Conservation (phyloP, 1,284 basidiomycete genomes). For the Meira nashicola region DNA sequence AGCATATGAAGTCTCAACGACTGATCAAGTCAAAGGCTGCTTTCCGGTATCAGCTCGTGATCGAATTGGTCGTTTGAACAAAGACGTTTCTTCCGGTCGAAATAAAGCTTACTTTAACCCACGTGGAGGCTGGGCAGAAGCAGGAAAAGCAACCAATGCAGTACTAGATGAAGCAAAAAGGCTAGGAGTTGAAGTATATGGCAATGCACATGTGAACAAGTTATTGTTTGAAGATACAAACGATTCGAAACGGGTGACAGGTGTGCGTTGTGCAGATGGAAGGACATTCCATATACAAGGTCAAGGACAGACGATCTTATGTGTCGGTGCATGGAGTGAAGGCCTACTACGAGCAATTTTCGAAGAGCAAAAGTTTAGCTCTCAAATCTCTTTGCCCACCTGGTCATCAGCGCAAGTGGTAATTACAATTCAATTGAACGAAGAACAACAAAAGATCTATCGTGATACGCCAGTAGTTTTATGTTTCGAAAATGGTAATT, state of each 20-base stretch:
- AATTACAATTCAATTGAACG: constrained; percentile 67
- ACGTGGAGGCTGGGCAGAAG: too few relatives aligned
- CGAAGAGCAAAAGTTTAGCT: constrained; percentile 15
- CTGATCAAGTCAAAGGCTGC: constrained; percentile 16
- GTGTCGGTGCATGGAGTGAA: constrained; percentile 77
- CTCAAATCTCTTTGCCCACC: constrained; percentile 17
- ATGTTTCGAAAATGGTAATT: constrained; percentile 43
- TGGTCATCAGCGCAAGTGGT: constrained; percentile 61
- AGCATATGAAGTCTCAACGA: constrained; percentile 20
- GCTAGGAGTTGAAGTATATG: constrained; percentile 64
- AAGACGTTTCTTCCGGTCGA: constrained; percentile 17
- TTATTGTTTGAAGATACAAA: constrained; percentile 52
- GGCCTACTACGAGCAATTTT: constrained; percentile 55
- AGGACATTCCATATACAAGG: constrained; percentile 54
- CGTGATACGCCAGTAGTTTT: constrained; percentile 64
- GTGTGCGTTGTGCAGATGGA: constrained; percentile 66
- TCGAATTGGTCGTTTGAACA: constrained; percentile 23
- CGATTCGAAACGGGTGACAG: constrained; percentile 57
- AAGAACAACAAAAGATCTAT: constrained; percentile 66
- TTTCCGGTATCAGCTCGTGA: constrained; percentile 11
- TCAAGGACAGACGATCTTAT: constrained; percentile 64
- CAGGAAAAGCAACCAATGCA: constrained; percentile 62
- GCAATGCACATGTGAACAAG: constrained; percentile 61
- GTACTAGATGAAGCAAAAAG: constrained; percentile 62
- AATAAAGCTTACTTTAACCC: constrained; percentile 65